These are phyloP conservation scores for Trichoderma cornu-damae DNA, from an alignment of 2,329 filamentous ascomycete species.

Conservation along the genomic window DNA sequence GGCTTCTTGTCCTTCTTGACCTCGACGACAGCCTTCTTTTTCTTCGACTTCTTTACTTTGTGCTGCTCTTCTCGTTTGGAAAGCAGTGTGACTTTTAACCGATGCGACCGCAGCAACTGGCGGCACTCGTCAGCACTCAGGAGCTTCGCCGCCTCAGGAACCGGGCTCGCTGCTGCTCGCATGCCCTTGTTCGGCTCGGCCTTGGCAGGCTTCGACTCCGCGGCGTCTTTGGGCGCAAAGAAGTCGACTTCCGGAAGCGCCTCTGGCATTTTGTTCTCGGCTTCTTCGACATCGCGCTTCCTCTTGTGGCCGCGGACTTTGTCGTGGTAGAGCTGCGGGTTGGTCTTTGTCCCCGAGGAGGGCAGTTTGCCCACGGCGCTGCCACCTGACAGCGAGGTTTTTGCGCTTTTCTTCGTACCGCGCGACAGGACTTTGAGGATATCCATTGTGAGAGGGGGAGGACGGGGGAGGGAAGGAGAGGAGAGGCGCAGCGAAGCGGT, in stretches of 20 bases:
- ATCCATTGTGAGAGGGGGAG: conserved; percentile 64
- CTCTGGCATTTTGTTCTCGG: conserved; percentile 26
- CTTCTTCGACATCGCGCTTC: conserved; percentile 45
- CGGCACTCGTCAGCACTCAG: conserved; percentile 67
- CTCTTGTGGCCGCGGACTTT: conserved; percentile 49
- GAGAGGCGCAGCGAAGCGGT: neutral
- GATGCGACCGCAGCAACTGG: conserved; percentile 70
- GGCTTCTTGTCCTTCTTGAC: conserved; percentile 50
- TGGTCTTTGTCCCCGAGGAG: conserved; percentile 57
- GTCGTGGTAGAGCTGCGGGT: conserved; percentile 67
- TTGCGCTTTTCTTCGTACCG: conserved; percentile 55
- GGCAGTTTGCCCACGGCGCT: conserved; percentile 47
- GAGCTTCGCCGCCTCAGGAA: conserved; percentile 27
- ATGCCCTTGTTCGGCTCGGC: conserved; percentile 23
- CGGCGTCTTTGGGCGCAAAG: conserved; percentile 47
- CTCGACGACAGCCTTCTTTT: conserved; percentile 45
- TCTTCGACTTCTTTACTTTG: conserved; percentile 52
- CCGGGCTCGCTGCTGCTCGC: conserved; percentile 29
- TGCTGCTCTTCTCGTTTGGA: conserved; percentile 43
- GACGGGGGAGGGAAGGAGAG: too few relatives aligned
- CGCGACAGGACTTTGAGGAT: conserved; percentile 68
- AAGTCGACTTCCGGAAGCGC: conserved; percentile 52
- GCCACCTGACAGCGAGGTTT: conserved; percentile 29
- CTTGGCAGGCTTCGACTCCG: conserved; percentile 29
- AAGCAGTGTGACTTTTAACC: conserved; percentile 79